These are phyloP conservation scores for Aspergillus sp. DNA, from an alignment of 2,329 filamentous ascomycete genomes.

Conservation along the genomic window DNA sequence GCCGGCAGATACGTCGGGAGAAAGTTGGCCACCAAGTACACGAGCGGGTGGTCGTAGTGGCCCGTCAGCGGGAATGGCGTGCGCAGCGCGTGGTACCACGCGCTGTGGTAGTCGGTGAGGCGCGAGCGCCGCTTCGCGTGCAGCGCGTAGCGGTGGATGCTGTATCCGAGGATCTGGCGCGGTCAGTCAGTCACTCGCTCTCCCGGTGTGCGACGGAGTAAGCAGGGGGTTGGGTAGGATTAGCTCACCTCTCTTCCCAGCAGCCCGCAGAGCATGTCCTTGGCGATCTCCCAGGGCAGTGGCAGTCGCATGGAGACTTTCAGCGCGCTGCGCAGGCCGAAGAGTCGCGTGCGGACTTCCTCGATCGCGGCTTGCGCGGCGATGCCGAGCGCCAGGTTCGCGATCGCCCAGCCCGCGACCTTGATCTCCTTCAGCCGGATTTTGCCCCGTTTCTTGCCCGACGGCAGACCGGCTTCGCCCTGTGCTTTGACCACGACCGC, in stretches of 20 bases:
- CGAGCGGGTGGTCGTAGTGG: slow-evolving; percentile 60
- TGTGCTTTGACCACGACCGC: slow-evolving; percentile 68
- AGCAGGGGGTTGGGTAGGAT: too few relatives aligned
- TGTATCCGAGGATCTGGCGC: slow-evolving; percentile 51
- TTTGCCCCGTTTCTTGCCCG: slow-evolving; percentile 34
- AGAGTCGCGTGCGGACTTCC: slow-evolving; percentile 50
- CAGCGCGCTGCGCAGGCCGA: slow-evolving; percentile 56
- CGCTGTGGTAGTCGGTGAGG: slow-evolving; percentile 54
- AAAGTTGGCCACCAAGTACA: slow-evolving; percentile 55
- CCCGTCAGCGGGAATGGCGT: slow-evolving; percentile 58
- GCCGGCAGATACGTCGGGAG: slow-evolving; percentile 58
- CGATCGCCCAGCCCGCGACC: slow-evolving; percentile 53
- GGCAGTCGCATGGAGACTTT: slow-evolving; percentile 60
- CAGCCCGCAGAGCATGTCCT: slow-evolving; percentile 54
- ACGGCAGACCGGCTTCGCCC: slow-evolving; percentile 52
- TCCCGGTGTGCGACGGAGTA: too few relatives aligned
- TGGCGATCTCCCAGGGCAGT: slow-evolving; percentile 60
- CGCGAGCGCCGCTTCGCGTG: slow-evolving; percentile 62
- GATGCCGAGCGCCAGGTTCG: slow-evolving; percentile 57
- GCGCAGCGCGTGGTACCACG: slow-evolving; percentile 57
- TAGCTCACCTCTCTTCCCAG: slow-evolving; percentile 56
- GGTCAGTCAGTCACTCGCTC: not conserved
- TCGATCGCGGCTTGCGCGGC: slow-evolving; percentile 58
- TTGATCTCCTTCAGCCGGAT: slow-evolving; percentile 46
- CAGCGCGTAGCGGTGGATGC: slow-evolving; percentile 69